Conservation (phyloP, 1,284 basidiomycete species). For the Malassezia slooffiae region DNA sequence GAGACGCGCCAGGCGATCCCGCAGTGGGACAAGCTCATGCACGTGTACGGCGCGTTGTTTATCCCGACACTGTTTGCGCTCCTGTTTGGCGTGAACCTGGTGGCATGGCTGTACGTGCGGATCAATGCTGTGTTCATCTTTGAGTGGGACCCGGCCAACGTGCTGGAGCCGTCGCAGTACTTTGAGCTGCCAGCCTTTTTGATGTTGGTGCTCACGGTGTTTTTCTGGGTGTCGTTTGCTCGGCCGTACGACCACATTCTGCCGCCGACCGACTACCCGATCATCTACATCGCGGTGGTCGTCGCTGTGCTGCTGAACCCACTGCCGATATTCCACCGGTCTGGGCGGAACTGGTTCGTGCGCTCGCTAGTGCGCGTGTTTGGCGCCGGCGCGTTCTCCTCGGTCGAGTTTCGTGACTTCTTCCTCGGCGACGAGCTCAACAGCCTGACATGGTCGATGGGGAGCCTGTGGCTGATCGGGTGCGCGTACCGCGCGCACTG, state of each 20-base stretch:
- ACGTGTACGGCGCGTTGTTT: conserved; percentile 66
- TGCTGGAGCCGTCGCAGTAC: conserved; percentile 68
- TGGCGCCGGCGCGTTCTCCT: conserved; percentile 57
- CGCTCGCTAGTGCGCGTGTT: conserved; percentile 54
- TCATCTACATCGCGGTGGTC: conserved; percentile 67
- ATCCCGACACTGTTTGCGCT: conserved; percentile 67
- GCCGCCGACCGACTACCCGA: conserved; percentile 57
- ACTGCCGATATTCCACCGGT: conserved; percentile 57
- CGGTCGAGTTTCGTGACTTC: conserved; percentile 45
- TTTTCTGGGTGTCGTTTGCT: conserved; percentile 74
- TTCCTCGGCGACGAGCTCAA: conserved; percentile 47
- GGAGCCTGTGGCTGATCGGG: conserved; percentile 52
- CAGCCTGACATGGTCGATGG: conserved; percentile 44
- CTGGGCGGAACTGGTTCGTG: conserved; percentile 69
- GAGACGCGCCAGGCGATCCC: conserved; percentile 57
- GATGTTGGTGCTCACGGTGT: conserved; percentile 63
- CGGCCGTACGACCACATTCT: conserved; percentile 42
- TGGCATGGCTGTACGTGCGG: conserved; percentile 62
- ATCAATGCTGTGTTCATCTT: conserved; percentile 91
- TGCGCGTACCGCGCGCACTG: conserved; percentile 56
- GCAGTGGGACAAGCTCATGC: conserved; percentile 63
- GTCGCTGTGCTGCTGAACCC: conserved; percentile 63
- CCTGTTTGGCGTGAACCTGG: conserved; percentile 65
- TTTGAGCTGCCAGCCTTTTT: conserved; percentile 72
- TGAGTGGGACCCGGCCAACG: conserved; percentile 57